Base-by-base conservation (phyloP, 2,329 filamentous ascomycete genomes). In the Cytospora mali region DNA sequence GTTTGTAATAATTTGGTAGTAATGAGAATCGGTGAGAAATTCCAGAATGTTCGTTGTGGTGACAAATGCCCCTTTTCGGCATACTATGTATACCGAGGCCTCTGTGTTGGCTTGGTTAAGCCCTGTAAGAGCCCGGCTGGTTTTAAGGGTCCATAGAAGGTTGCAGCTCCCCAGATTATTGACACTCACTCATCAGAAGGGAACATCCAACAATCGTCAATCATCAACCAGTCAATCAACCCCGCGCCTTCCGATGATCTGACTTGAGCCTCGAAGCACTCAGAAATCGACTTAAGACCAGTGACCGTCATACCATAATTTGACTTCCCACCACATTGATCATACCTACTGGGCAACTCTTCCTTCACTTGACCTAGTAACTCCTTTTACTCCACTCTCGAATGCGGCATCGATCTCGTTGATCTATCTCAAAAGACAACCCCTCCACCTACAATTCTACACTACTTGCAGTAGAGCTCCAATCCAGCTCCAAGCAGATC, bases 1-100 rank as follows among this genome's bases (percentile, higher is more conserved):
- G 10, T 10, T 48, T 9, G 18, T 48, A 10, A 23, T 23, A 21
- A 21, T 13, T 14, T 48, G 23, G 18, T 4, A 18, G 42, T 9
- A n/a, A 9, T 21, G n/a, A n/a, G n/a, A n/a, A n/a, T n/a, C n/a
- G 23, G 14, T n/a, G 49, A 28, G 55, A 55, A 9, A 6, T 64
- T 64, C 62, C 33, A 64, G 62, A 64, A 64, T 42, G 35, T 64
- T 64, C 53, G n/a, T n/a, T 33, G 21, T 16, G 54, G 58, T 64
- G 57, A 64, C 62, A 64, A 61, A 64, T 64, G 60, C 23, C 46
- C 49, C 52, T n/a, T 21, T 46, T 46, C 11, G 42, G 7, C 14
- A 33, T 10, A 6, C 9, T 4, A 13, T 31, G 31, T 33, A 33
- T 33, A 31, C 29, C 29, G 29, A 6, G 14, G 31, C 31, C 14